Evolutionary conservation across 2,329 filamentous ascomycete species (phyloP).

Genomic region (Trichoderma semiorbis): DNA sequence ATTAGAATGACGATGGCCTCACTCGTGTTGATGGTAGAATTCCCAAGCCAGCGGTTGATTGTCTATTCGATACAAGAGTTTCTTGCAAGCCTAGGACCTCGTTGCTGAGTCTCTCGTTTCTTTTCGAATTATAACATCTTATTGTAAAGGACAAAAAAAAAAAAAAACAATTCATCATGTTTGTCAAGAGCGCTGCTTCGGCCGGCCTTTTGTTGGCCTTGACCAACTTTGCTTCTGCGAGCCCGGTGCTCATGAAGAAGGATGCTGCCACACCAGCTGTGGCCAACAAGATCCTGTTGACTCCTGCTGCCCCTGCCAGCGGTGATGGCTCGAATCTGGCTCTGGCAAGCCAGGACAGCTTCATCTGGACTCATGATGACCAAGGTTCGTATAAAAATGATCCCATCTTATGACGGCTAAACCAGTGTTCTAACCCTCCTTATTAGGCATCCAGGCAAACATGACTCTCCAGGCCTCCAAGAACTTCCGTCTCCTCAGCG

Average conservation of each 20-base stretch:
- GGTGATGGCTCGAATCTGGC: background rate
- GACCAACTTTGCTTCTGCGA: constrained; percentile 3
- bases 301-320: background rate
- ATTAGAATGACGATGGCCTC: constrained; percentile 2
- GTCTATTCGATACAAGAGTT: background rate
- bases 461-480: background rate
- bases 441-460: constrained; percentile 10
- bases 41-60: background rate
- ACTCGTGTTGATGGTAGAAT: background rate
- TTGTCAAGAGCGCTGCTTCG: constrained; percentile 3
- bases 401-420: background rate
- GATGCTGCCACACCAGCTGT: background rate
- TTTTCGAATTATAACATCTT: background rate
- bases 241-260: background rate
- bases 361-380: constrained; percentile 8
- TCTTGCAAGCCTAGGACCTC: background rate
- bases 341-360: background rate
- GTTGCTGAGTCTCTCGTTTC: background rate
- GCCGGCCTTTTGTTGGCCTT: constrained; percentile 3
- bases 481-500: constrained; percentile 10
- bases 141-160: background rate
- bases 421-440: background rate
- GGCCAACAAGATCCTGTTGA: background rate
- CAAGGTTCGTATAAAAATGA: background rate
- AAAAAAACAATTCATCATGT: background rate